Percentiles rank a stretch among this genome's conserved stretches.
Conservation (phyloP, 306 rosid genomes). For the Corylus americana region DNA sequence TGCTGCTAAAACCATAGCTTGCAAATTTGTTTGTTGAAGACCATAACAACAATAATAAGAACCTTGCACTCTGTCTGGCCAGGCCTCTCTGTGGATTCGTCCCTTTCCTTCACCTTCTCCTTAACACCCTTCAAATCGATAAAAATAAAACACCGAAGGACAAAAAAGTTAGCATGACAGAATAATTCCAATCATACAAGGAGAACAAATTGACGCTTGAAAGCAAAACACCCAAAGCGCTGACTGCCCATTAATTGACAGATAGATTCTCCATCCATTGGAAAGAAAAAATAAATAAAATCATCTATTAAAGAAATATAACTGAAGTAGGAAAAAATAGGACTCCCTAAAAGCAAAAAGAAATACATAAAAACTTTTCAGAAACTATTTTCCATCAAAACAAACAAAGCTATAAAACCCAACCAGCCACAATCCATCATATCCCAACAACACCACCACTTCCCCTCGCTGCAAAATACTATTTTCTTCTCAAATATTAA, state of each 20-base stretch:
- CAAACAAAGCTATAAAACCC: background rate
- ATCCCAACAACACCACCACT: constrained; percentile 1
- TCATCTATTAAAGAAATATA: background rate
- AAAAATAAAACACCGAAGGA: constrained; percentile 27
- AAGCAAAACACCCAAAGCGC: constrained; percentile 7
- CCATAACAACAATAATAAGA: constrained; percentile 23
- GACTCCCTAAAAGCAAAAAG: background rate
- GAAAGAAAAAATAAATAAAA: background rate
- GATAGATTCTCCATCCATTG: background rate
- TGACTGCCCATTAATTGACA: background rate
- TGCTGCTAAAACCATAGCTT: constrained; percentile 11
- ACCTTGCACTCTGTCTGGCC: constrained; percentile 93
- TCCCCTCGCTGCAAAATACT: background rate
- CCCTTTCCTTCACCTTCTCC: constrained; percentile 58
- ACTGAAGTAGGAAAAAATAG: background rate
- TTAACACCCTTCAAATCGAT: constrained; percentile 43
- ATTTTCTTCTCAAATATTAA: background rate
- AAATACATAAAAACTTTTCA: background rate
- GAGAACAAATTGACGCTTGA: constrained; percentile 10
- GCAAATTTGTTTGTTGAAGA: constrained; percentile 24
- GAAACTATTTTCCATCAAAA: background rate
- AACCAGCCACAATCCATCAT: background rate
- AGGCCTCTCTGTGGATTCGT: constrained; percentile 55
- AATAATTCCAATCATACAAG: constrained; percentile 3
- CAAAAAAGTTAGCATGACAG: constrained; percentile 24